phyloP scores from a whole-genome alignment of 305 asterid species.

The Euphrasia arctica region DNA sequence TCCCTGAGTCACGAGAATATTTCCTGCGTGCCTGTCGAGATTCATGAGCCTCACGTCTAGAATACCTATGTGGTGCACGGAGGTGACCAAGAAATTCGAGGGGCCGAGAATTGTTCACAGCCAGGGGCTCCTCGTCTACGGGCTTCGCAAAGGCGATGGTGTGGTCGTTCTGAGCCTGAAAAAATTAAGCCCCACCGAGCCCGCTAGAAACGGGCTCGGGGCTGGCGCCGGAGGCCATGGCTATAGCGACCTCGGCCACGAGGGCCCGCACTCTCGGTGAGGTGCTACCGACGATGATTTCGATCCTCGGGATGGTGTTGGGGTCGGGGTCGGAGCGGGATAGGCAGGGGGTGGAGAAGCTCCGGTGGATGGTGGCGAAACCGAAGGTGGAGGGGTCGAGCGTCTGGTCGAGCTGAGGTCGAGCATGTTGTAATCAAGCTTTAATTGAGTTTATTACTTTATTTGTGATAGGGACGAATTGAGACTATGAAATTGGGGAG shows the following conservation, averaged over 20 bases:
- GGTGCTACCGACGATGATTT: conserved; percentile 61
- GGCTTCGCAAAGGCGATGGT: conserved; percentile 79
- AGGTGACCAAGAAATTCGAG: no score
- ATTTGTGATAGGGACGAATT: no score
- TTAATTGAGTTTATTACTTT: no score
- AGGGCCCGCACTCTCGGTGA: conserved; percentile 60
- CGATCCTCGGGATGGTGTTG: conserved; percentile 44
- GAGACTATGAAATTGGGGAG: no score
- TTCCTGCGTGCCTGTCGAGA: no score
- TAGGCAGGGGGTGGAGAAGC: conserved; percentile 79
- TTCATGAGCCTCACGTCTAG: no score
- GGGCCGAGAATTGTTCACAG: conserved; percentile 61
- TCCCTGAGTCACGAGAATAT: no score
- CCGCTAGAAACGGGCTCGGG: conserved; percentile 79
- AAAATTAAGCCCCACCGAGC: conserved; percentile 81
- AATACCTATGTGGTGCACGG: no score
- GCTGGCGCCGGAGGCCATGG: conserved; percentile 65
- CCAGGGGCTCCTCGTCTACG: conserved; percentile 84
- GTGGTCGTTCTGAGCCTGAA: conserved; percentile 50
- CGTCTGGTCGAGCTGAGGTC: conserved; percentile 33
- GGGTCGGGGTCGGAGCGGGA: conserved; percentile 32
- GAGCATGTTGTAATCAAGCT: conserved; percentile 61
- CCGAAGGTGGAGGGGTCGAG: conserved; percentile 25
- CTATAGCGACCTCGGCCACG: conserved; percentile 74
- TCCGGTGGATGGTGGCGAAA: conserved; percentile 55